Conservation (phyloP, 148 eudicot species). For the Arbutus unedo region DNA sequence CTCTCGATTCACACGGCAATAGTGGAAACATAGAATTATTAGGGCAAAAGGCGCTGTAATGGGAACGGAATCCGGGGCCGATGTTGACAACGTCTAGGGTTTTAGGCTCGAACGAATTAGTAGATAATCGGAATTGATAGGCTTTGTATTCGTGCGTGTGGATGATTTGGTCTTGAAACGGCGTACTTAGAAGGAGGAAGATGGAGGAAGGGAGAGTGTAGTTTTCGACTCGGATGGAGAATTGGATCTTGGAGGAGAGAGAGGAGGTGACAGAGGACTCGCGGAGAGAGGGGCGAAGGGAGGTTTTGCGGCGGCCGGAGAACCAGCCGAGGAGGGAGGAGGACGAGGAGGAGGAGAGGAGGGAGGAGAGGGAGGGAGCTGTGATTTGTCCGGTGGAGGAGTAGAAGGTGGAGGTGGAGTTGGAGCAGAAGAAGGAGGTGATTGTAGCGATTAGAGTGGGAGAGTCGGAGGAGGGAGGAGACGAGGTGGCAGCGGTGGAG, state of each 20-base stretch:
- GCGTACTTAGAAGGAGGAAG: conserved; percentile 62
- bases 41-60: conserved; percentile 58
- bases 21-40: conserved; percentile 48
- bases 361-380: too few species aligned
- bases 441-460: conserved; percentile 41
- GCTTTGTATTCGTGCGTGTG: conserved; percentile 72
- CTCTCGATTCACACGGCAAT: conserved; percentile 36
- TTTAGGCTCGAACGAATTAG: conserved; percentile 38
- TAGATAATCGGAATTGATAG: conserved; percentile 34
- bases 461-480: conserved; percentile 28
- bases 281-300: conserved; percentile 71
- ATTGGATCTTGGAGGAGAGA: conserved; percentile 21
- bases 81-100: conserved; percentile 58
- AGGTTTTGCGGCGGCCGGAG: conserved; percentile 60
- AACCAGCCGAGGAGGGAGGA: conserved; percentile 58
- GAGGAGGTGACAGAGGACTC: conserved; percentile 41
- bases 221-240: conserved; percentile 22
- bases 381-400: neutral
- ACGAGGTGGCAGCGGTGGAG: conserved; percentile 16
- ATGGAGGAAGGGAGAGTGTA: conserved; percentile 29
- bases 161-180: conserved; percentile 46
- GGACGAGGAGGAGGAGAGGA: conserved; percentile 18
- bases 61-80: conserved; percentile 75
- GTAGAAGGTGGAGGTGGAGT: conserved; percentile 22
- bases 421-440: conserved; percentile 38